Percentiles rank a stretch among this genome's conserved stretches.
Conservation (phyloP, 352 stramenopile species). For the Lagenidium sp. region DNA sequence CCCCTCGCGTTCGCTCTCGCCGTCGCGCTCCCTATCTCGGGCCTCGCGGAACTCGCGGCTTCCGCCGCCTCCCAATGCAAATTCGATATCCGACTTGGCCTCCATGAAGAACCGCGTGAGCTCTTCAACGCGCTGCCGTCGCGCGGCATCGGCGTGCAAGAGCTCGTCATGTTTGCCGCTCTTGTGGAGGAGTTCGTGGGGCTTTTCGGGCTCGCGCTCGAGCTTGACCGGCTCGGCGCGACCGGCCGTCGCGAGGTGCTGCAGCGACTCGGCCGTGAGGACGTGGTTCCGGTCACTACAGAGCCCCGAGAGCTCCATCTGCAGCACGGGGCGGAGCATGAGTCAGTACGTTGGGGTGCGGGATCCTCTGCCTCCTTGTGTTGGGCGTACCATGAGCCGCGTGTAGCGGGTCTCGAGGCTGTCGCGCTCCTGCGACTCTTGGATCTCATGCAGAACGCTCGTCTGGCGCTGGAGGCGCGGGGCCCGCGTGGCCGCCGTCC, state of each 20-base stretch:
- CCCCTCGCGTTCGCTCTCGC: slow-evolving; percentile 49
- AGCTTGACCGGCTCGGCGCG: slow-evolving; percentile 69
- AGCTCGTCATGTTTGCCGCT: slow-evolving; percentile 48
- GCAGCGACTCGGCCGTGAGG: slow-evolving; percentile 63
- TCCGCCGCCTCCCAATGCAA: slow-evolving; percentile 66
- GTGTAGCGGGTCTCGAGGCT: slow-evolving; percentile 59
- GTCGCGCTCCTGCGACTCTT: slow-evolving; percentile 70
- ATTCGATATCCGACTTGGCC: slow-evolving; percentile 86
- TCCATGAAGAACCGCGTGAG: slow-evolving; percentile 88
- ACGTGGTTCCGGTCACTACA: slow-evolving; percentile 70
- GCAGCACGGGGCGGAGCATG: background rate
- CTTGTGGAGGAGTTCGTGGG: slow-evolving; percentile 10
- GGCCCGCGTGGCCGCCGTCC: slow-evolving; percentile 2
- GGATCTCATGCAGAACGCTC: slow-evolving; percentile 73
- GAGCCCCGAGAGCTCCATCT: slow-evolving; percentile 57
- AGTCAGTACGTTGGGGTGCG: background rate
- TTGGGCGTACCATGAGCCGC: slow-evolving; percentile 51
- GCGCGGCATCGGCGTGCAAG: slow-evolving; percentile 63
- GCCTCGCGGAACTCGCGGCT: slow-evolving; percentile 55
- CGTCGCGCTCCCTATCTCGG: slow-evolving; percentile 64
- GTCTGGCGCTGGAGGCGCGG: slow-evolving; percentile 38
- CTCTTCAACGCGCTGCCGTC: slow-evolving; percentile 77
- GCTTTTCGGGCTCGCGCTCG: slow-evolving; percentile 53
- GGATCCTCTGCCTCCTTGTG: background rate
- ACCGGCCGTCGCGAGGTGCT: slow-evolving; percentile 45